Evolutionary conservation across 2,329 filamentous ascomycete genomes (phyloP).

Genomic region (Rhytidhysteron rufulum): DNA sequence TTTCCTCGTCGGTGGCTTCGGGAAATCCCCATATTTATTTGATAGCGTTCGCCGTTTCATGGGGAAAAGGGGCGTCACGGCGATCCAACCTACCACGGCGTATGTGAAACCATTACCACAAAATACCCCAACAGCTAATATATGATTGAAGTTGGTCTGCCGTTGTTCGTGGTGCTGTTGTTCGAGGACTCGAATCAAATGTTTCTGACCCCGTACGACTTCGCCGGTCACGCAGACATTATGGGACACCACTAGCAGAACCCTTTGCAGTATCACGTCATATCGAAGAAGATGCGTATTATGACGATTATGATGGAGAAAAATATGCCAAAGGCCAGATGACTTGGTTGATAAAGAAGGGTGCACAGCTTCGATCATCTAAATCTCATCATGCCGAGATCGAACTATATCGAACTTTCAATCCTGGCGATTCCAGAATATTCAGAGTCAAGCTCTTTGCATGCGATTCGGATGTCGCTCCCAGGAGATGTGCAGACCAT

Average conservation of each 20-base stretch:
- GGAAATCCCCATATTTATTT: constrained; percentile 2
- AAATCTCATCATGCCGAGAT: constrained; percentile 2
- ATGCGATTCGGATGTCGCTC: background rate
- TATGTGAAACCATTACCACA: background rate
- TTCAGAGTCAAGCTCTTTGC: constrained; percentile 1
- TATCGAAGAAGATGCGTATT: constrained; percentile 1
- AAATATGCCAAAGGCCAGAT: constrained; percentile 3
- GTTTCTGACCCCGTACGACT: constrained; percentile 1
- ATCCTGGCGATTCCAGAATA: background rate
- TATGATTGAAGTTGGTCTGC: constrained; percentile 19
- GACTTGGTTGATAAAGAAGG: constrained; percentile 2
- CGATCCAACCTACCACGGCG: constrained; percentile 2
- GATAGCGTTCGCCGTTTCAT: background rate
- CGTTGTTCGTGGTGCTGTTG: constrained; percentile 19
- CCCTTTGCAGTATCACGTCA: background rate
- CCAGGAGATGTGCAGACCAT: background rate
- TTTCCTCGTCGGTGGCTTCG: constrained; percentile 2
- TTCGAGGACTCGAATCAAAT: constrained; percentile 18
- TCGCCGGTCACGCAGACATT: constrained; percentile 1
- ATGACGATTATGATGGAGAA: constrained; percentile 2
- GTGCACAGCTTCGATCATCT: background rate
- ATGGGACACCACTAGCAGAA: constrained; percentile 1
- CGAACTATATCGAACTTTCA: constrained; percentile 2
- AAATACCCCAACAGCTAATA: constrained; percentile 4
- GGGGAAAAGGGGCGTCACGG: background rate